A percentile compares a stretch with the other conserved stretches of the same genome.
phyloP scores from a whole-genome alignment of 345 rosid genomes.

The Nasturtium officinale region DNA sequence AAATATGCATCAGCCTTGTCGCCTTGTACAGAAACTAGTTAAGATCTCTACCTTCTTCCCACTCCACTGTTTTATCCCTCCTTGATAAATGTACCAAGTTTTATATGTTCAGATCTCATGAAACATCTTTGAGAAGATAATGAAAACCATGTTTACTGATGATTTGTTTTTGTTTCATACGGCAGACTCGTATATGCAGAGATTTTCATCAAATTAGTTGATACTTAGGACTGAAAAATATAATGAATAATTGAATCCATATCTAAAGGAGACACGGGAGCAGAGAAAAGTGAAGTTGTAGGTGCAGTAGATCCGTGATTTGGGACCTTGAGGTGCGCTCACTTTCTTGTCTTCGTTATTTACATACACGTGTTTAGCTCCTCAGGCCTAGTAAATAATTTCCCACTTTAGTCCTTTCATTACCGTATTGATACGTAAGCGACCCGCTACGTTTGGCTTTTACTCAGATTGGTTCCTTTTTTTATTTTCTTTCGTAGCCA shows the following conservation, averaged over 20 bases:
- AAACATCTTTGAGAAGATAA: neutral
- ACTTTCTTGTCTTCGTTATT: neutral
- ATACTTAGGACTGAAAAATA: no score
- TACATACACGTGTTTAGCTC: neutral
- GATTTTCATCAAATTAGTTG: neutral
- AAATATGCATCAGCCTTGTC: no score
- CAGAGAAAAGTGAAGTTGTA: constrained; percentile 25
- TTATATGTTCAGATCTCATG: neutral
- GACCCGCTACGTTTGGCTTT: constrained; percentile 29
- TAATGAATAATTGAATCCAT: neutral
- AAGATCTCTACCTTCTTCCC: constrained; percentile 12
- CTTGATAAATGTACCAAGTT: constrained; percentile 17
- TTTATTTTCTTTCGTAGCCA: neutral
- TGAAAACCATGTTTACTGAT: neutral
- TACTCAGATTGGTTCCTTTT: neutral
- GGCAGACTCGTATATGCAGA: neutral
- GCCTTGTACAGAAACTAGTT: constrained; percentile 22
- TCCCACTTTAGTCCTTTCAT: neutral
- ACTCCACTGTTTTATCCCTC: neutral
- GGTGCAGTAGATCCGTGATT: constrained; percentile 34
- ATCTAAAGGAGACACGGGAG: constrained; percentile 21
- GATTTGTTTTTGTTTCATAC: neutral
- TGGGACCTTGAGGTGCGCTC: constrained; percentile 28
- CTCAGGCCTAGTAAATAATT: neutral
- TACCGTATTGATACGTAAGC: constrained; percentile 9